These are phyloP conservation scores for Lipomyces sp. DNA, from an alignment of 805 yeast species.

Conservation along the genomic window DNA sequence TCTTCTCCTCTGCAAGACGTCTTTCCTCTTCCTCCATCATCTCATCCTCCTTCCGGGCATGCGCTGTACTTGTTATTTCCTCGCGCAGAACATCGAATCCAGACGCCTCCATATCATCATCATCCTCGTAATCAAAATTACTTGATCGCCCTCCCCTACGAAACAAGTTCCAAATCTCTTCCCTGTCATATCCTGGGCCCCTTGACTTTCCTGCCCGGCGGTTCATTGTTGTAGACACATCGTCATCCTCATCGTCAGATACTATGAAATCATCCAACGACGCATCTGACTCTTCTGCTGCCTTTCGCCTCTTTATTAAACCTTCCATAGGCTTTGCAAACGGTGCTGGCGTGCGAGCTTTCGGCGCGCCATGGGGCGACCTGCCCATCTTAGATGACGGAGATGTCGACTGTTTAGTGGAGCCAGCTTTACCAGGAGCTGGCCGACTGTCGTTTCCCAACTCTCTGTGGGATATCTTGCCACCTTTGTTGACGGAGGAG, in stretches of 20 bases:
- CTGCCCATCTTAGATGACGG: neutral
- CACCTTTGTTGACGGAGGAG: neutral
- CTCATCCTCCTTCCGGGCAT: constrained; percentile 77
- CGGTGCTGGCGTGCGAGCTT: constrained; percentile 50
- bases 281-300: constrained; percentile 37
- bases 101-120: constrained; percentile 89
- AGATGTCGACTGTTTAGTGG: neutral
- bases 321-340: constrained; percentile 45
- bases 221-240: constrained; percentile 6
- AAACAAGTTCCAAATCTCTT: constrained; percentile 89
- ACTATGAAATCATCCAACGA: constrained; percentile 61
- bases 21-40: constrained; percentile 55
- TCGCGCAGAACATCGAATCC: constrained; percentile 88
- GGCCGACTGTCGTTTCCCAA: neutral
- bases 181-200: constrained; percentile 67
- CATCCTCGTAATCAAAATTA: constrained; percentile 42
- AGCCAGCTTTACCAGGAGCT: neutral
- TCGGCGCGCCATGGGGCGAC: neutral
- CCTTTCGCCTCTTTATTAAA: constrained; percentile 51
- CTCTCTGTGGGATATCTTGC: neutral
- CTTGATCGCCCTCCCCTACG: constrained; percentile 57
- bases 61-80: constrained; percentile 68
- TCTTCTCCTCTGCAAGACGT: constrained; percentile 35
- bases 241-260: constrained; percentile 54
- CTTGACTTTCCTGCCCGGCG: constrained; percentile 36